phyloP scores from a whole-genome alignment of 768 basidiomycete species.

The Suillus decipiens region DNA sequence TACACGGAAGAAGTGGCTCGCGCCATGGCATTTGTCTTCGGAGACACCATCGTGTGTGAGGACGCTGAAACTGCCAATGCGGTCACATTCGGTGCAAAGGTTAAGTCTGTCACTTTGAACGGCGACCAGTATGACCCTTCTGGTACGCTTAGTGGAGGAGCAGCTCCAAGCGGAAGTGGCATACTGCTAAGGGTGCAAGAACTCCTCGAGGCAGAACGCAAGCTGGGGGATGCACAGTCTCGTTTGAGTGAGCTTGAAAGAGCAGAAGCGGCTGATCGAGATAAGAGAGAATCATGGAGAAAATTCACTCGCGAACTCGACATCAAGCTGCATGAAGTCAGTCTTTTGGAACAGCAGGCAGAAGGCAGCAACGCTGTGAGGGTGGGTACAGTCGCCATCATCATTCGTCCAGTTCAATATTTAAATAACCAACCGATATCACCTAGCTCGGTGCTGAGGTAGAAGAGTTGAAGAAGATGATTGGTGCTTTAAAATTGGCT shows the following conservation, averaged over 20 bases:
- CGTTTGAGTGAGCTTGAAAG: conserved; percentile 53
- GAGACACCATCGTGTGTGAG: conserved; percentile 88
- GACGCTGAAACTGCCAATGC: conserved; percentile 84
- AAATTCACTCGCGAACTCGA: conserved; percentile 68
- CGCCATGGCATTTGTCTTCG: conserved; percentile 94
- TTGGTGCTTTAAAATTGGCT: conserved; percentile 57
- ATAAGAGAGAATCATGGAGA: conserved; percentile 63
- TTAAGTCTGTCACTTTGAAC: conserved; percentile 88
- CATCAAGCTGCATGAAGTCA: conserved; percentile 86
- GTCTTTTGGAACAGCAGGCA: conserved; percentile 80
- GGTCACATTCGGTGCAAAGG: conserved; percentile 75
- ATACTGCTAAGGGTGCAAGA: conserved; percentile 84
- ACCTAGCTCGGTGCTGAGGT: conserved; percentile 79
- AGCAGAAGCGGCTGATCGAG: conserved; percentile 53
- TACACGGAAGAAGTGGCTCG: conserved; percentile 79
- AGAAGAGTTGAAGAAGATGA: conserved; percentile 64
- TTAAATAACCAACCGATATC: background rate
- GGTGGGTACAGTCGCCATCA: conserved; percentile 46
- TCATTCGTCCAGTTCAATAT: background rate
- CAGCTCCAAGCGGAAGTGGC: conserved; percentile 75
- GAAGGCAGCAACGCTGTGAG: conserved; percentile 86
- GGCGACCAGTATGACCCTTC: conserved; percentile 98
- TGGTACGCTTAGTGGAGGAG: conserved; percentile 90
- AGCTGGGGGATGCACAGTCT: conserved; percentile 50
- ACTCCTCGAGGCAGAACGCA: conserved; percentile 65